Evolutionary conservation across 768 basidiomycete species (phyloP).

Genomic region (Podaxis rugospora): DNA sequence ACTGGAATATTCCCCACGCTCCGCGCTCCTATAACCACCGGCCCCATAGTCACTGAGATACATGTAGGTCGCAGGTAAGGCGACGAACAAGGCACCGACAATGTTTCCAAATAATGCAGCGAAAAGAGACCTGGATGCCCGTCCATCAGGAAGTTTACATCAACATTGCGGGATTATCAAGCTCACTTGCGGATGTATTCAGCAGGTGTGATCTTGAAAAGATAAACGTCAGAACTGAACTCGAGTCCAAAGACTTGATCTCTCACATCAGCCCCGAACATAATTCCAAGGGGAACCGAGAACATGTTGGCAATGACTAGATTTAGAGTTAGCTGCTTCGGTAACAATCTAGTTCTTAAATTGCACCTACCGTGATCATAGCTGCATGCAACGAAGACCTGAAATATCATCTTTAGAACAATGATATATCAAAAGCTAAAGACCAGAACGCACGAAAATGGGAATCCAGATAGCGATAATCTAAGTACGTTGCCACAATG

Average conservation of each 20-base stretch:
- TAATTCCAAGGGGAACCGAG: constrained; percentile 63
- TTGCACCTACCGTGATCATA: constrained; percentile 59
- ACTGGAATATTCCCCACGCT: constrained; percentile 27
- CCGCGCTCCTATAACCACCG: constrained; percentile 34
- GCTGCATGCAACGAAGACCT: constrained; percentile 69
- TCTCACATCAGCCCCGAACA: constrained; percentile 63
- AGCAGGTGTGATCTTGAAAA: constrained; percentile 40
- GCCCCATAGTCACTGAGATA: constrained; percentile 43
- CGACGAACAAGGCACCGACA: constrained; percentile 61
- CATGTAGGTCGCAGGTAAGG: constrained; percentile 59
- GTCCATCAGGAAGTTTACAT: background rate
- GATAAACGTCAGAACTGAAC: background rate
- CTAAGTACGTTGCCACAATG: constrained; percentile 20
- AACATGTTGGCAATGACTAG: constrained; percentile 76
- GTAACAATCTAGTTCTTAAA: background rate
- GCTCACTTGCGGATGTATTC: constrained; percentile 66
- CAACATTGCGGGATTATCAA: background rate
- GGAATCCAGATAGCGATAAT: constrained; percentile 68
- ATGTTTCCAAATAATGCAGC: constrained; percentile 65
- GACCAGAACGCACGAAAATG: constrained; percentile 50
- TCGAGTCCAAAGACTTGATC: background rate
- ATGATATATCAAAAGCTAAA: background rate
- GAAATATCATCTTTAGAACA: background rate
- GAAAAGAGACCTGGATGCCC: constrained; percentile 47
- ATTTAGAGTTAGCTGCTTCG: background rate